These are phyloP conservation scores for Polyporus arcularius DNA, from an alignment of 768 basidiomycete species.

Conservation along the genomic window DNA sequence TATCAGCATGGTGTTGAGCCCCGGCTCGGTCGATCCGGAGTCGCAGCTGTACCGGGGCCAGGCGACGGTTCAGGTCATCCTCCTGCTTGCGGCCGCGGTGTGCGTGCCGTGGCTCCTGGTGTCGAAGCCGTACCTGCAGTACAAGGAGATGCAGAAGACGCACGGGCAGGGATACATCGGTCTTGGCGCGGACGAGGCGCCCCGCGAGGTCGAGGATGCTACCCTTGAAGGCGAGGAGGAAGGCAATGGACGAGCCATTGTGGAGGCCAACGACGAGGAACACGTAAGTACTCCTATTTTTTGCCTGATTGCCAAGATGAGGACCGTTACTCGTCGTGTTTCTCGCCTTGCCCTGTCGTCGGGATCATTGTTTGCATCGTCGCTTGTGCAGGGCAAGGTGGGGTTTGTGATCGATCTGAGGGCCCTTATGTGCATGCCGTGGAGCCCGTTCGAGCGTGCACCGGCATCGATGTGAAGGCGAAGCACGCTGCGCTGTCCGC, in stretches of 20 bases:
- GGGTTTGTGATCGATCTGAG: no score
- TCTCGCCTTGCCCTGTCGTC: no score
- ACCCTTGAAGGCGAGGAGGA: constrained; percentile 79
- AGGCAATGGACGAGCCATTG: constrained; percentile 70
- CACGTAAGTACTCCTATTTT: constrained; percentile 52
- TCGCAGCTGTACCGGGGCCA: constrained; percentile 87
- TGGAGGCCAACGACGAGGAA: constrained; percentile 74
- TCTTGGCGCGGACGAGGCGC: constrained; percentile 57
- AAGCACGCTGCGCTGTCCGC: no score
- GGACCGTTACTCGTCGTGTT: no score
- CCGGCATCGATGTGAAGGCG: no score
- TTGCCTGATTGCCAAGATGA: no score
- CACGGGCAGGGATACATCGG: constrained; percentile 85
- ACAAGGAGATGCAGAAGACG: constrained; percentile 86
- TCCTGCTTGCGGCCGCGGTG: constrained; percentile 75
- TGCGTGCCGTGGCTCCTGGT: constrained; percentile 97
- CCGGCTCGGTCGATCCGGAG: constrained; percentile 71
- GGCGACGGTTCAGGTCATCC: constrained; percentile 73
- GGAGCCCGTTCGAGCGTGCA: no score
- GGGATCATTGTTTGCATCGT: no score
- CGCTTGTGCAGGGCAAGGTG: no score
- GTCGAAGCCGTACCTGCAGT: constrained; percentile 88
- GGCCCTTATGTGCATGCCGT: not conserved
- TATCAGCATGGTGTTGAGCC: constrained; percentile 93
- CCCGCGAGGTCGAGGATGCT: constrained; percentile 56